These are phyloP conservation scores for Penicillium sp. DNA, from an alignment of 2,329 filamentous ascomycete species.

Conservation along the genomic window DNA sequence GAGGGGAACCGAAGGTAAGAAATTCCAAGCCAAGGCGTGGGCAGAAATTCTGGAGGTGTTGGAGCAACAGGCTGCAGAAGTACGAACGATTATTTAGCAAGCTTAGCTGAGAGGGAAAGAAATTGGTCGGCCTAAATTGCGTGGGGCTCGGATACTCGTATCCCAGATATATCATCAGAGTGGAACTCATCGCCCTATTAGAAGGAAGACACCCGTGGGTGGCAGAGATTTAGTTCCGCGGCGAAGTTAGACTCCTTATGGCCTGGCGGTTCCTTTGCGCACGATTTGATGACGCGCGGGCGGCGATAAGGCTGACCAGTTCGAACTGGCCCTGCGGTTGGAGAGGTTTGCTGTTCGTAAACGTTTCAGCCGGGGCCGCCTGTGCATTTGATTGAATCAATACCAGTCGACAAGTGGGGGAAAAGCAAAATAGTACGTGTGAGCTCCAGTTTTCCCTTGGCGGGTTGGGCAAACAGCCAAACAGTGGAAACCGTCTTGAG, in stretches of 20 bases:
- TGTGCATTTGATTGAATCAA: neutral
- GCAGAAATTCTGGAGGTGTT: constrained; percentile 45
- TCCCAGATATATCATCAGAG: constrained; percentile 6
- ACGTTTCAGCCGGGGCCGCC: neutral
- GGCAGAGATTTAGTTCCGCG: neutral
- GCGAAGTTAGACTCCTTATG: neutral
- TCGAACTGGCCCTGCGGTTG: neutral
- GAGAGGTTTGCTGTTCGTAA: neutral
- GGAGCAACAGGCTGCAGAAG: constrained; percentile 27
- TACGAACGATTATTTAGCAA: constrained; percentile 19
- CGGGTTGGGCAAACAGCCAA: constrained; percentile 16
- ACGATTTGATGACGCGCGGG: neutral
- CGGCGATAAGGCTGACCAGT: neutral
- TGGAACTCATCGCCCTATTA: constrained; percentile 2
- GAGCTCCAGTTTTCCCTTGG: neutral
- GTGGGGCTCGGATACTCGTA: constrained; percentile 12
- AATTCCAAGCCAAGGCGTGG: constrained; percentile 46
- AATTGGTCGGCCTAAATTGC: neutral
- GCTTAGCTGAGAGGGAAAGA: constrained; percentile 11
- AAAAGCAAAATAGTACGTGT: neutral
- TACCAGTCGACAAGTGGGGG: neutral
- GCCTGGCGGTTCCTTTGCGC: neutral
- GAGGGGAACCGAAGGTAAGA: constrained; percentile 38
- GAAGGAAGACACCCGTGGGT: too few relatives aligned
- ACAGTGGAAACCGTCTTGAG: constrained; percentile 19